These are phyloP conservation scores for Cucumis melo DNA, from an alignment of 306 rosid species.

Conservation along the genomic window DNA sequence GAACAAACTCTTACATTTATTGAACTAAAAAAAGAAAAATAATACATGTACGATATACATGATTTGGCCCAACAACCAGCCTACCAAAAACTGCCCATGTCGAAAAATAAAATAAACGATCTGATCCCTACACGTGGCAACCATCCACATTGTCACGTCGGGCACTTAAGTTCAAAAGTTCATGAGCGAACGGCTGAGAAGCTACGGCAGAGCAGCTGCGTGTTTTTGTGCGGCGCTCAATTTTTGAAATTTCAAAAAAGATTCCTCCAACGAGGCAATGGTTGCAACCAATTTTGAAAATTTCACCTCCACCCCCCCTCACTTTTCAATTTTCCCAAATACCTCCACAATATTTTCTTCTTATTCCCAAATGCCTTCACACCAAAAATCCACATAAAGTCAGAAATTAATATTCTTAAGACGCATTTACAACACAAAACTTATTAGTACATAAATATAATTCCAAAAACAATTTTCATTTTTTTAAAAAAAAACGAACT, in stretches of 20 bases:
- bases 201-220: not conserved
- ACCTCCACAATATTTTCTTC: not conserved
- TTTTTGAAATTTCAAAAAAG: slow-evolving; percentile 26
- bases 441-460: not conserved
- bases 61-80: not conserved
- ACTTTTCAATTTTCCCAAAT: not conserved
- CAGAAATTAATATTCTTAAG: not conserved
- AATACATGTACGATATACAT: not conserved
- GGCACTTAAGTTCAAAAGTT: not conserved
- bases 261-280: slow-evolving; percentile 25
- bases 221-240: not conserved
- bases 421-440: not conserved
- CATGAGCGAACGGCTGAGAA: not conserved
- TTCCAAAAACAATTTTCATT: not conserved
- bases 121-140: not conserved
- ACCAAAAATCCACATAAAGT: not conserved
- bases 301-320: not conserved
- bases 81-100: not conserved
- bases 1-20: too few species aligned
- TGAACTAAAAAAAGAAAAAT: not conserved
- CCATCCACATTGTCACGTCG: not conserved
- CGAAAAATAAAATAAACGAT: not conserved
- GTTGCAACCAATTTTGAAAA: not conserved
- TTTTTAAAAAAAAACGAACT: not conserved
- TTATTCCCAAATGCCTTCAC: not conserved